These are phyloP conservation scores for Choiromyces venosus DNA, from an alignment of 495 filamentous ascomycete species.

Conservation along the genomic window DNA sequence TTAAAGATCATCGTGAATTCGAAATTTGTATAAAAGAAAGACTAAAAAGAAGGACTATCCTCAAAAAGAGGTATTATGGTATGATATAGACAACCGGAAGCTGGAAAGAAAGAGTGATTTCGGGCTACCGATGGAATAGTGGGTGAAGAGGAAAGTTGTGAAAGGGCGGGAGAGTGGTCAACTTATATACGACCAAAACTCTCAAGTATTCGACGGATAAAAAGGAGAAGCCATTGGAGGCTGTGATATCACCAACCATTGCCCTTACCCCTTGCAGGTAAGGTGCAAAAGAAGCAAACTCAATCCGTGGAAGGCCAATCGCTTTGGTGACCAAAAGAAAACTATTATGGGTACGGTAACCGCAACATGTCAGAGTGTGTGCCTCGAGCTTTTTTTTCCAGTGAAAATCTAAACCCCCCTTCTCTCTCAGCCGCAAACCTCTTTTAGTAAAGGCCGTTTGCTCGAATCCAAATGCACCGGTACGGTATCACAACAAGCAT, in stretches of 20 bases:
- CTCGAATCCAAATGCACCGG: background rate
- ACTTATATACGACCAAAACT: slow-evolving; percentile 25
- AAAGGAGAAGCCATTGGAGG: slow-evolving; percentile 2
- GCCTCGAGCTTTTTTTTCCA: background rate
- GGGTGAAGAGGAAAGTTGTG: slow-evolving; percentile 5
- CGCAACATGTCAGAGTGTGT: slow-evolving; percentile 1
- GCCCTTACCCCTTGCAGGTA: background rate
- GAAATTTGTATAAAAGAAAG: background rate
- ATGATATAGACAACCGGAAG: slow-evolving; percentile 1
- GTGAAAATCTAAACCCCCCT: background rate
- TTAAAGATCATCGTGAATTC: slow-evolving; percentile 20
- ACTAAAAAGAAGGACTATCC: slow-evolving; percentile 31
- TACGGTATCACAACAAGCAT: no score
- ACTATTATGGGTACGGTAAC: background rate
- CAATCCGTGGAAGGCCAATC: background rate
- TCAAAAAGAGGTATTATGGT: slow-evolving; percentile 11
- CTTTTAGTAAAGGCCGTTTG: background rate
- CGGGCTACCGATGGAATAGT: slow-evolving; percentile 16
- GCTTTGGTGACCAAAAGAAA: background rate
- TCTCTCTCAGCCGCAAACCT: slow-evolving; percentile 1
- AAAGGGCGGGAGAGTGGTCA: slow-evolving; percentile 14
- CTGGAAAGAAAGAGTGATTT: slow-evolving; percentile 32
- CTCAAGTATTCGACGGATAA: background rate
- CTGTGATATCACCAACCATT: background rate
- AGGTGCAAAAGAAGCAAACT: slow-evolving; percentile 1